These are phyloP conservation scores for Akanthomyces uredinophilus DNA, from an alignment of 2,329 filamentous ascomycete species.

Conservation along the genomic window DNA sequence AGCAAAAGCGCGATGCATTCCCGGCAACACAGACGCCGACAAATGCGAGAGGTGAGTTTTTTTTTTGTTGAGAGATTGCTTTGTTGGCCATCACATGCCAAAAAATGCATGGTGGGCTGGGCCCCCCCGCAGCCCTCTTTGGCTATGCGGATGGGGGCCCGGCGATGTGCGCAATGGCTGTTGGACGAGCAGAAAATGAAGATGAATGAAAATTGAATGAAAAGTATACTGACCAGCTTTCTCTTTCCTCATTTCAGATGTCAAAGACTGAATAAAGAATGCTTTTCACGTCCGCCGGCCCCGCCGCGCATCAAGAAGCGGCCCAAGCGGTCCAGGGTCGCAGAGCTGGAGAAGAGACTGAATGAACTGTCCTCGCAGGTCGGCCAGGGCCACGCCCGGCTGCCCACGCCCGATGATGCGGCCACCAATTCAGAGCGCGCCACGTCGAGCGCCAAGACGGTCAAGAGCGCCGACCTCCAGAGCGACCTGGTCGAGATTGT, in stretches of 20 bases:
- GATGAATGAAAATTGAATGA: neutral
- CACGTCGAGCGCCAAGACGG: constrained; percentile 10
- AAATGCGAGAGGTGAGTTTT: constrained; percentile 44
- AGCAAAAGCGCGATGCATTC: constrained; percentile 47
- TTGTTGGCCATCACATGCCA: constrained; percentile 14
- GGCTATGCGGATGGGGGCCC: neutral
- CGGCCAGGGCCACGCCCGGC: constrained; percentile 16
- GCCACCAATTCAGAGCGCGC: constrained; percentile 1
- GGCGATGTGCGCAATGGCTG: neutral
- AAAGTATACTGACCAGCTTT: neutral
- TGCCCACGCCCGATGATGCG: constrained; percentile 13
- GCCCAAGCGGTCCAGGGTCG: constrained; percentile 43
- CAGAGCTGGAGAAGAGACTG: constrained; percentile 46
- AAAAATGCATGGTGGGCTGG: neutral
- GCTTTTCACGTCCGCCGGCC: constrained; percentile 42
- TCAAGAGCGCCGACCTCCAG: constrained; percentile 7
- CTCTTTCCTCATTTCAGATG: constrained; percentile 31
- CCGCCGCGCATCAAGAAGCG: constrained; percentile 43
- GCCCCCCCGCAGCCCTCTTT: neutral
- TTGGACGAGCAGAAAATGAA: neutral
- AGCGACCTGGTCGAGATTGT: constrained; percentile 17
- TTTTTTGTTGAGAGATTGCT: neutral
- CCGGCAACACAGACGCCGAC: constrained; percentile 32
- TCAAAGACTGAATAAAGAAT: constrained; percentile 42
- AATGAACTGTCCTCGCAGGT: constrained; percentile 42